These are phyloP conservation scores for Podaxis rugospora DNA, from an alignment of 768 basidiomycete species.

Conservation along the genomic window DNA sequence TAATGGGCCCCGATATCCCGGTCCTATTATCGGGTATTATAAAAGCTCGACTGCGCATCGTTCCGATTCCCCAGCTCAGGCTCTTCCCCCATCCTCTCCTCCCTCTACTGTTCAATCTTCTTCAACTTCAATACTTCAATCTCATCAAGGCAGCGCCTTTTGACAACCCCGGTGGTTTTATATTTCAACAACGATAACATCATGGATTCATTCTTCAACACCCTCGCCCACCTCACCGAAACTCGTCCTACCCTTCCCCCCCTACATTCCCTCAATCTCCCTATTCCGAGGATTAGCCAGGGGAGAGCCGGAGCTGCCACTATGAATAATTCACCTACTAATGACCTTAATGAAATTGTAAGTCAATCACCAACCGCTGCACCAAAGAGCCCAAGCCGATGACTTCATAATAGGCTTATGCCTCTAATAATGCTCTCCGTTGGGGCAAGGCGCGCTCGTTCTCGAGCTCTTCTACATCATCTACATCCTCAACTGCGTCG, in stretches of 20 bases:
- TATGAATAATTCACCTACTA: constrained; percentile 13
- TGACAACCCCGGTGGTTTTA: constrained; percentile 30
- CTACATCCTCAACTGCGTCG: neutral
- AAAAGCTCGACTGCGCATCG: neutral
- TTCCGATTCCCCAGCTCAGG: neutral
- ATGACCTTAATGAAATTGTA: constrained; percentile 12
- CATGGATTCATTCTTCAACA: constrained; percentile 13
- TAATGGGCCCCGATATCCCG: constrained; percentile 1
- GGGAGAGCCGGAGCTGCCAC: constrained; percentile 15
- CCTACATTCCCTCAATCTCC: constrained; percentile 44
- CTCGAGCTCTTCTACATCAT: neutral
- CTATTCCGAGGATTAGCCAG: constrained; percentile 7
- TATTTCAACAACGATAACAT: constrained; percentile 12
- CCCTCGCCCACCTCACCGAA: constrained; percentile 6
- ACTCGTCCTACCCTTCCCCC: constrained; percentile 50
- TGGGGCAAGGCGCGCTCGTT: constrained; percentile 12
- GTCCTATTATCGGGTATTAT: neutral
- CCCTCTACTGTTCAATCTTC: constrained; percentile 14
- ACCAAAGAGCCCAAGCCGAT: neutral
- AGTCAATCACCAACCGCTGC: neutral
- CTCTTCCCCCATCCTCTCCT: constrained; percentile 13
- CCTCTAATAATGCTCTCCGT: constrained; percentile 15
- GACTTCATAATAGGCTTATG: neutral
- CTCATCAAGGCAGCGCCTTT: constrained; percentile 32
- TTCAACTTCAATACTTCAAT: constrained; percentile 16